These are phyloP conservation scores for Xylaria sp. DNA, from an alignment of 495 filamentous ascomycete species.

Conservation along the genomic window DNA sequence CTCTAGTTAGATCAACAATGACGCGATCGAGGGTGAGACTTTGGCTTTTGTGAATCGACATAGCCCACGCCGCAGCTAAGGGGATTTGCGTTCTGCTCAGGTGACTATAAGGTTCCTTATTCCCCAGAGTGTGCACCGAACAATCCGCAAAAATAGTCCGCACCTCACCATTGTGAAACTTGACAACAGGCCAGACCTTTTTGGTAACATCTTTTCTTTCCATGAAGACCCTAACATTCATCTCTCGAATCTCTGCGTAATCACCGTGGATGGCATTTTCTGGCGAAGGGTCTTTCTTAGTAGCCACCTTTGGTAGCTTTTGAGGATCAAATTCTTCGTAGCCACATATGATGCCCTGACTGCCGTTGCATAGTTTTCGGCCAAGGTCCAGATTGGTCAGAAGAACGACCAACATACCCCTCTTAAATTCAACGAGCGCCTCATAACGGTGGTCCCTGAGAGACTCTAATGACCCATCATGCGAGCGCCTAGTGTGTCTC, in stretches of 20 bases:
- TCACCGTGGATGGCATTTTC: conserved; percentile 36
- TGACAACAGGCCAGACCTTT: conserved; percentile 75
- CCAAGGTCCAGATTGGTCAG: conserved; percentile 87
- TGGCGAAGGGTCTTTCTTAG: conserved; percentile 23
- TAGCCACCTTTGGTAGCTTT: conserved; percentile 55
- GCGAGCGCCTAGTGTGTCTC: conserved; percentile 65
- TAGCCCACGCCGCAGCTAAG: conserved; percentile 89
- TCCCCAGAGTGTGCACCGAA: conserved; percentile 54
- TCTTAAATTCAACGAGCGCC: conserved; percentile 71
- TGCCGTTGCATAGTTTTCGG: conserved; percentile 84
- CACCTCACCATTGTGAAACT: conserved; percentile 60
- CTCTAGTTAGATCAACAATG: conserved; percentile 81
- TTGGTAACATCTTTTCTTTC: conserved; percentile 25
- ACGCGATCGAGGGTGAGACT: conserved; percentile 92
- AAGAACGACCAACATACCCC: conserved; percentile 89
- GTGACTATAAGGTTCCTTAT: conserved; percentile 58
- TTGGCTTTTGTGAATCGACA: conserved; percentile 95
- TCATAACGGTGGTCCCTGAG: conserved; percentile 61
- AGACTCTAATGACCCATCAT: conserved; percentile 65
- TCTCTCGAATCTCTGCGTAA: conserved; percentile 53
- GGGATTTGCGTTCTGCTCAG: conserved; percentile 83
- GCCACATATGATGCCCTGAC: conserved; percentile 78
- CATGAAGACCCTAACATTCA: conserved; percentile 42
- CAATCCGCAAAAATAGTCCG: conserved; percentile 57
- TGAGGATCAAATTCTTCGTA: conserved; percentile 72